These are phyloP conservation scores for Leersia perrieri DNA, from an alignment of 176 grass and related monocot species.

Conservation along the genomic window DNA sequence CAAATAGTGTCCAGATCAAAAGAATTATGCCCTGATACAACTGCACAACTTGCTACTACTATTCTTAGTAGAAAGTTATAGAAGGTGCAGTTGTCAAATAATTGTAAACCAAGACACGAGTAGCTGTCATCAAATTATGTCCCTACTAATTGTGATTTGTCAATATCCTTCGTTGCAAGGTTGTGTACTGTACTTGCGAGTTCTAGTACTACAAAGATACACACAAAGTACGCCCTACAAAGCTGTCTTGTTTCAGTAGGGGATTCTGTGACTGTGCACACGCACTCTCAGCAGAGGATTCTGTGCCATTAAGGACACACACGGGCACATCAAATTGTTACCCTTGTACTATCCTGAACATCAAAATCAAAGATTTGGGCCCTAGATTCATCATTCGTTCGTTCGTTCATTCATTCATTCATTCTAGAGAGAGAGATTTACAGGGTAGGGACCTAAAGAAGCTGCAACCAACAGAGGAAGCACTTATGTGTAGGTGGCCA, in stretches of 20 bases:
- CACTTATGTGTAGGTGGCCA: conserved; percentile 9
- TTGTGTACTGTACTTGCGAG: too few species aligned
- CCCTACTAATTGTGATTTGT: background rate
- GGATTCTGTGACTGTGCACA: background rate
- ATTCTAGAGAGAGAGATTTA: background rate
- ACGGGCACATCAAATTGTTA: conserved; percentile 26
- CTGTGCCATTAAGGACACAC: conserved; percentile 38
- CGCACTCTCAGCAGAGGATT: conserved; percentile 28
- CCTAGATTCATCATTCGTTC: background rate
- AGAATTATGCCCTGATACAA: background rate
- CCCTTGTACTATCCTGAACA: conserved; percentile 24
- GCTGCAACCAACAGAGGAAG: background rate
- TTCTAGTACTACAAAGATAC: conserved; percentile 1
- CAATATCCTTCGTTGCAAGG: background rate
- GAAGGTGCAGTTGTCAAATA: background rate
- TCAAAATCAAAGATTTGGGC: conserved; percentile 12
- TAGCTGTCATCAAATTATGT: background rate
- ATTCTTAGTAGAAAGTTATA: too few species aligned
- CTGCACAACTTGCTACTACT: background rate
- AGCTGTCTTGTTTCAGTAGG: background rate
- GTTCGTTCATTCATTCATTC: too few species aligned
- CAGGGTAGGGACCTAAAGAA: background rate
- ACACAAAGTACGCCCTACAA: background rate
- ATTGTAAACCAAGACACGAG: background rate
- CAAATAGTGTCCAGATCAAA: background rate